Base-by-base conservation (phyloP, 1,284 basidiomycete species). In the Uromyces viciae-fabae region DNA sequence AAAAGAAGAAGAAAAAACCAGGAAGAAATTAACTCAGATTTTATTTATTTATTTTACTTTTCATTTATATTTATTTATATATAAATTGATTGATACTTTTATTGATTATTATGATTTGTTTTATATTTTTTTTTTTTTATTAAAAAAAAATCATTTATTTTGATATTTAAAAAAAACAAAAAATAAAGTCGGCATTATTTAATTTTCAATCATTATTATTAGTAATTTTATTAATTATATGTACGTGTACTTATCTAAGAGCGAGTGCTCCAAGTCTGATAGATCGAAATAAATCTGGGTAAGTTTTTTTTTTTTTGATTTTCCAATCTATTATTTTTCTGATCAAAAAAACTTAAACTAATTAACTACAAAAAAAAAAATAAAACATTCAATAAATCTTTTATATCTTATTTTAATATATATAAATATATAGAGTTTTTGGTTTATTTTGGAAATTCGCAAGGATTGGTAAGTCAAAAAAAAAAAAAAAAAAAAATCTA, bases 141-240 rank as follows among this genome's bases (percentile, higher is more conserved):
- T 49, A n/a, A n/a, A n/a, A n/a, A n/a, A n/a, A n/a, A n/a, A n/a
- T n/a, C n/a, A n/a, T 49, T 49, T 49, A 11, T 49, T 49, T 49
- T 49, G 11, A 11, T 49, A 11, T 49, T 49, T 49, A 11, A 49
- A 49, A 22, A 49, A n/a, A n/a, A n/a, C n/a, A n/a, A n/a, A n/a
- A n/a, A n/a, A n/a, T n/a, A n/a, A 31, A 98, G 95, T 96, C 95
- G 64, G 96, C 97, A 8, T 89, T 99, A 49, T 98, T 99, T 91
- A 96, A 98, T 88, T 99, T 99, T 85, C 92, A 96, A 87, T 95
- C 94, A 0, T 90, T 99, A 25, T 89, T 99, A 17, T 91, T 97
- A 83, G 94, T 97, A 85, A 91, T 98, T 82, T 89, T 99, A 22
- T 90, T 99, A 74, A 89, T 93, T 85, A 95, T 98, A 82, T 99